Conservation (phyloP, 257 asterid species). For the Solanum arcanum region DNA sequence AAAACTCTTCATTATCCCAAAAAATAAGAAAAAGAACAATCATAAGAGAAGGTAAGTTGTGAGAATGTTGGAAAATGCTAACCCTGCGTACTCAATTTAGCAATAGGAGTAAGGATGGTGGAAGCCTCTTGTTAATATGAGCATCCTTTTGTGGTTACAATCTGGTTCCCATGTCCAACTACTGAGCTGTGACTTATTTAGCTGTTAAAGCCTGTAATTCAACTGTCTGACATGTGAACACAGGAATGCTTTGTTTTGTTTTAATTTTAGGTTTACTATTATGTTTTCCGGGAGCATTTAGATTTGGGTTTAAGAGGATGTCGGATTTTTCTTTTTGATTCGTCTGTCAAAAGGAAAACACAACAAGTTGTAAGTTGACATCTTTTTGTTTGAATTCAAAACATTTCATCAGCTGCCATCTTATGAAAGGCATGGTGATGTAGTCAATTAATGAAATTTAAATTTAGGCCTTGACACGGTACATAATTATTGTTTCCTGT, state of each 20-base stretch:
- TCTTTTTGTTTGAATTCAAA: background rate
- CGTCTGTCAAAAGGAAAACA: background rate
- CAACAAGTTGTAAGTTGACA: background rate
- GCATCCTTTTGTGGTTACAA: background rate
- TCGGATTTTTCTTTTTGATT: background rate
- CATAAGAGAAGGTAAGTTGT: background rate
- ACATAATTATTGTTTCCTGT: background rate
- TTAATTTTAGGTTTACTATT: background rate
- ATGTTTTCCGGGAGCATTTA: background rate
- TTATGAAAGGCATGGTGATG: background rate
- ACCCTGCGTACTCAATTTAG: background rate
- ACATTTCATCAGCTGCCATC: background rate
- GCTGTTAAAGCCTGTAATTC: background rate
- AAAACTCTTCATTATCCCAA: background rate
- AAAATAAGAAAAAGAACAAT: background rate
- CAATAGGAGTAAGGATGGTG: background rate
- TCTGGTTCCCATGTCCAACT: background rate
- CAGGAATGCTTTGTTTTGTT: background rate
- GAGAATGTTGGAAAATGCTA: background rate
- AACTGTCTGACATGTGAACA: background rate
- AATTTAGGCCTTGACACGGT: background rate
- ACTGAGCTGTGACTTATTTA: background rate
- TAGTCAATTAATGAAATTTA: background rate
- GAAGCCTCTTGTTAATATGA: background rate
- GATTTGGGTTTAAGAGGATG: background rate